Evolutionary conservation across 2,329 filamentous ascomycete species (phyloP).

Genomic region (Dryadomyces quercus-mongolicae): DNA sequence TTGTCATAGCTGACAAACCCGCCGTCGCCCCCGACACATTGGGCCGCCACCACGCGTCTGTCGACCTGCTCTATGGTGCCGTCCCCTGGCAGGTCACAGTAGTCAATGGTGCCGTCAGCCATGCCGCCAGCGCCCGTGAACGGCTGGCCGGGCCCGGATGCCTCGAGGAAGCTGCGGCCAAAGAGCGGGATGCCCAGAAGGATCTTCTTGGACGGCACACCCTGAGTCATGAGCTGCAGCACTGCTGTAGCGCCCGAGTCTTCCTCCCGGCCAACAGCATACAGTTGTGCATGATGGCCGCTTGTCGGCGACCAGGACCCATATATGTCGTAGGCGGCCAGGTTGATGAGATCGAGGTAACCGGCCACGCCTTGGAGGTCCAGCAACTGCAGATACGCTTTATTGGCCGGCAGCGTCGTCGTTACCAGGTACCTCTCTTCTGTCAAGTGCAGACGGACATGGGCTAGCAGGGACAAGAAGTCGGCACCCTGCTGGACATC

Average conservation of each 20-base stretch:
- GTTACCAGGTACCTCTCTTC: slow-evolving; percentile 57
- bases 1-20: slow-evolving; percentile 76
- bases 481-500: slow-evolving; percentile 54
- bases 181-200: slow-evolving; percentile 66
- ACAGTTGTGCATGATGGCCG: slow-evolving; percentile 69
- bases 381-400: slow-evolving; percentile 56
- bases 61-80: slow-evolving; percentile 57
- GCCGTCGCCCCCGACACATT: slow-evolving; percentile 59
- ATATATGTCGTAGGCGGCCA: slow-evolving; percentile 72
- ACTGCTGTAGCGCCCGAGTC: slow-evolving; percentile 56
- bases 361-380: slow-evolving; percentile 49
- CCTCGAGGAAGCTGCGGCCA: slow-evolving; percentile 61
- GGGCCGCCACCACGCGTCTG: slow-evolving; percentile 54
- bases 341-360: slow-evolving; percentile 63
- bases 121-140: slow-evolving; percentile 40
- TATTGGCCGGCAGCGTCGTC: slow-evolving; percentile 57
- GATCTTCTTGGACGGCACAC: slow-evolving; percentile 59
- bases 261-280: slow-evolving; percentile 45
- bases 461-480: slow-evolving; percentile 56
- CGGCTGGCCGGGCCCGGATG: slow-evolving; percentile 50
- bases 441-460: slow-evolving; percentile 55
- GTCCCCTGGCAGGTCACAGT: slow-evolving; percentile 51
- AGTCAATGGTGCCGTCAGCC: slow-evolving; percentile 62
- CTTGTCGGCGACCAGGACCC: slow-evolving; percentile 56
- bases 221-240: slow-evolving; percentile 50